Base-by-base conservation (phyloP, 1,284 basidiomycete species). In the Trichosporon sp. region DNA sequence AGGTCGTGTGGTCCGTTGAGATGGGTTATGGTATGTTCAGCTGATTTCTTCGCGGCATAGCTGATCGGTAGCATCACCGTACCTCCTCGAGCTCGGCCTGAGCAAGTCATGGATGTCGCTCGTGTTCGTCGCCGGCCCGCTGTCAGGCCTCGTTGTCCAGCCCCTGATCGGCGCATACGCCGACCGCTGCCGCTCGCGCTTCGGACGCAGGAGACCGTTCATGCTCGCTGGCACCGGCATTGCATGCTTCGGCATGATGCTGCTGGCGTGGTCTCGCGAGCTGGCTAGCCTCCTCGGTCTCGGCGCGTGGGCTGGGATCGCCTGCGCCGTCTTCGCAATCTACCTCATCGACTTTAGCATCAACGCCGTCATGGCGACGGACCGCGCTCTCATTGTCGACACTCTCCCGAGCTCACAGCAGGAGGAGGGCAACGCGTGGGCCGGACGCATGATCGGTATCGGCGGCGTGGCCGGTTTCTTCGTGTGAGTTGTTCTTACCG, bases 341-440 rank as follows among this genome's bases (percentile, higher is more conserved):
- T 97, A 93, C 78, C 86, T 91, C 46, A 91, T 98, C 68, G 96
- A 99, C 84, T 97, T 98, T 78, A 79, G 90, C 32, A 92, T 98
- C 74, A 98, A 98, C 79, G 94, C 90, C 89, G 56, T 85, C 19
- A 84, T 84, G 82, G 82, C 82, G 12, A 83, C 84, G 2, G 85
- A 86, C 76, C 78, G 85, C 69, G 85, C 85, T 6, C 74, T 86
- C 56, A 80, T 85, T 43, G 85, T 86, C 35, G 88, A 89, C 77
- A 85, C 87, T 2, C 78, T 88, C 0, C 83, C 86, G 4, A 86
- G 91, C 0, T 83, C 87, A 0, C 87, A 90, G 65, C 96, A 98
- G 81, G 90, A 94, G 7, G 87, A 89, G 21, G 96, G 91, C 0
- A 98, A 96, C 81, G 96, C 96, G 0, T 99, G 96, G 96, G 95